Evolutionary conservation across 1,139 yeast genomes (phyloP), one percentile per base, ranked within the genome.

Genomic region (Geotrichum phurueaensis): DNA sequence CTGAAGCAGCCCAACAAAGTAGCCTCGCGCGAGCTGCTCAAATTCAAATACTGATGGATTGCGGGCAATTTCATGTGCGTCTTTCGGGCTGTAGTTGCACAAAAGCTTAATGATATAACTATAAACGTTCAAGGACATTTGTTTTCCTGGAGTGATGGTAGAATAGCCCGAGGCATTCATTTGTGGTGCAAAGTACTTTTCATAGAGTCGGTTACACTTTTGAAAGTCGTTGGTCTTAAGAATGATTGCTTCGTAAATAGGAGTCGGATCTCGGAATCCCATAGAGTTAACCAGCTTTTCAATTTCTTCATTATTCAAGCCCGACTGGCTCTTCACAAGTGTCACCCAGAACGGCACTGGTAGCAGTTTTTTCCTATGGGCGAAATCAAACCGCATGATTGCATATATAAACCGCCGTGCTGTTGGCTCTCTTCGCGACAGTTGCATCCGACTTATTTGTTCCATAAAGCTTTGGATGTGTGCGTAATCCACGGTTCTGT

Each of bases 31-130:
- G 20, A 56, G 58, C n/a, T 39, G 51, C 7, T 54, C 31, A 22
- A 47, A 23, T 12, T 25, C 31, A 6, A 45, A 39, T 9, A 56
- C 58, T n/a, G 51, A 33, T 15, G 51, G 51, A 43, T 56, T 50
- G 15, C 45, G 31, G 23, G 52, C 51, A 12, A 43, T 54, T 22
- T 51, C 51, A 9, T 43, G 51, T 15, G 58, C 58, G 29, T 56
- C 58, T 13, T 23, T 18, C 2, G 58, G 58, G 45, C 58, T 51
- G 25, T 56, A 56, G 12, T 43, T 25, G 43, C 58, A 56, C 45
- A 56, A 10, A 4, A 56, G 51, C 9, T 51, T 33, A 25, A 56
- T 56, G 51, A 56, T 51, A 56, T 56, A 54, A 31, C 58, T 56
- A 29, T 56, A 56, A 12, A 56, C 58, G 13, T 48, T 54, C 13